Evolutionary conservation across 2,329 filamentous ascomycete genomes (phyloP), one percentile per base, ranked within the genome.

Genomic region (Aspergillus texensis): DNA sequence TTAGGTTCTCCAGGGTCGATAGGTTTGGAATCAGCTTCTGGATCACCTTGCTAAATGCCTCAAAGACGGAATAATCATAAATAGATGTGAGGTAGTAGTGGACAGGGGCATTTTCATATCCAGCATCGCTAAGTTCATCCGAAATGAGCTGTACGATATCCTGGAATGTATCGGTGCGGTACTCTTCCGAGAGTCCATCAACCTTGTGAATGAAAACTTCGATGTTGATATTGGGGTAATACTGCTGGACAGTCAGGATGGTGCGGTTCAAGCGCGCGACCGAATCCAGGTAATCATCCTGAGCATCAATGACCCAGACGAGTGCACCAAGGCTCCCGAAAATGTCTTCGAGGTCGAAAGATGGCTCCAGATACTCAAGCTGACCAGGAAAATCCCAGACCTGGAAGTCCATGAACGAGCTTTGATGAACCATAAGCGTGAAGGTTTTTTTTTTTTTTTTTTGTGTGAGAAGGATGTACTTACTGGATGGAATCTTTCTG

Each of bases 171-270:
- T 99, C 95, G 63, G 94, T 89, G 75, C 95, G 94, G 83, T 95
- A 98, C 78, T 99, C 95, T 70, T 98, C 95, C 32, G 92, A 95
- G 19, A 99, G 85, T n/a, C 94, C 94, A 75, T 99, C 95, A 39
- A 97, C 94, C 78, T 99, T 99, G 85, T 99, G 95, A 71, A 99
- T 96, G 79, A 99, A 98, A 57, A 99, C 94, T 76, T 98, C 94
- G 68, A 99, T 91, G 78, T 97, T 97, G 80, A 98, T 95, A 74
- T 92, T 90, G 2, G 94, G 94, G 75, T 96, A 97, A 65, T 88
- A 89, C 68, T 93, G 89, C 75, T 97, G 92, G 1, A 99, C 87
- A 68, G 93, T 92, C 62, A 97, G 84, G 66, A 98, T 96, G 9
- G 94, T 97, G 60, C 88, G 85, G 78, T 97, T 96, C 32, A 99